Evolutionary conservation across 2,329 filamentous ascomycete species (phyloP).

Genomic region (Sarocladium oryzae): DNA sequence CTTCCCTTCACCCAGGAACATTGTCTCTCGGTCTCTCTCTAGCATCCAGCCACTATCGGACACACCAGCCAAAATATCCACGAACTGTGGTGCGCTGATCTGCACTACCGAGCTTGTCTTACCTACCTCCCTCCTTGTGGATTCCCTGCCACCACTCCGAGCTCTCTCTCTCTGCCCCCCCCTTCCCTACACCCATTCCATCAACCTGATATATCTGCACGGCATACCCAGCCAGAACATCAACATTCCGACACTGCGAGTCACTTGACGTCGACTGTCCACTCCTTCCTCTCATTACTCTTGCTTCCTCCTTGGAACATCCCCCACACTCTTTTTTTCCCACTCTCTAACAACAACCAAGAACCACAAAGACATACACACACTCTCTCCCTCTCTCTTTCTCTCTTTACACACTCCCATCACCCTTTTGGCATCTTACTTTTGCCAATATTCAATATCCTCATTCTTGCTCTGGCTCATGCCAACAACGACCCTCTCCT

Average conservation of each 20-base stretch:
- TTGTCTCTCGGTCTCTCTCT: constrained; percentile 30
- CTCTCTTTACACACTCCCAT: constrained; percentile 5
- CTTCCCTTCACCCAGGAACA: constrained; percentile 14
- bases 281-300: constrained; percentile 13
- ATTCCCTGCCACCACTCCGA: constrained; percentile 7
- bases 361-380: too few species aligned
- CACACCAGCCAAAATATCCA: constrained; percentile 10
- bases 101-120: constrained; percentile 29
- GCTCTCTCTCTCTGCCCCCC: constrained; percentile 10
- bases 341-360: too few species aligned
- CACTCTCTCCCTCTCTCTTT: constrained; percentile 4
- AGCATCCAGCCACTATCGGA: constrained; percentile 4
- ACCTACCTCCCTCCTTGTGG: constrained; percentile 14
- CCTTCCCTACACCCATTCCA: constrained; percentile 35
- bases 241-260: constrained; percentile 8
- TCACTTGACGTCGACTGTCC: constrained; percentile 14
- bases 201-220: constrained; percentile 34
- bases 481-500: constrained; percentile 12
- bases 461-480: constrained; percentile 9
- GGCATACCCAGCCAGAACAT: constrained; percentile 20
- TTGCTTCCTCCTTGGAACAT: not conserved
- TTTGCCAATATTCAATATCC: constrained; percentile 10
- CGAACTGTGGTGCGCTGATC: constrained; percentile 27
- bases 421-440: constrained; percentile 5
- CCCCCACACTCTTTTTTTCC: constrained; percentile 9